Percentiles rank a stretch among this genome's conserved stretches.
Conservation (phyloP, 1,284 basidiomycete genomes). For the Moesziomyces antarcticus region DNA sequence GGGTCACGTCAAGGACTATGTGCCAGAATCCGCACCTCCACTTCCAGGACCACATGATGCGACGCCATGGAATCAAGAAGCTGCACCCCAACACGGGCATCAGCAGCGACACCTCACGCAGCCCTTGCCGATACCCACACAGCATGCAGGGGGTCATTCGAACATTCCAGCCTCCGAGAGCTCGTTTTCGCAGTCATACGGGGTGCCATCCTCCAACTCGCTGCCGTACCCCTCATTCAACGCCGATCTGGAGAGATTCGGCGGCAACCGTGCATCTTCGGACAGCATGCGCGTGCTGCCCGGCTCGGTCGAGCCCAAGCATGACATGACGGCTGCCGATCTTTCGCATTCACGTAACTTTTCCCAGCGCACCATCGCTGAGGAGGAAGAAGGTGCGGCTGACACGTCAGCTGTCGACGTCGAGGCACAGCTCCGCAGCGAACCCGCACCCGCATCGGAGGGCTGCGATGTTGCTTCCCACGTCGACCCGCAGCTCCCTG, state of each 20-base stretch:
- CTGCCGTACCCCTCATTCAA: conserved; percentile 31
- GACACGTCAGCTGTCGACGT: conserved; percentile 11
- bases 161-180: background rate
- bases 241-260: conserved; percentile 34
- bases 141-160: background rate
- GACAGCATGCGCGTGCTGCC: conserved; percentile 49
- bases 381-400: conserved; percentile 7
- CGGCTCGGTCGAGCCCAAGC: conserved; percentile 34
- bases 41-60: background rate
- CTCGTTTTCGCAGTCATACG: background rate
- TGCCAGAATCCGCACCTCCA: conserved; percentile 33
- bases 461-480: conserved; percentile 2
- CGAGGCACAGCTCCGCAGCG: conserved; percentile 8
- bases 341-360: conserved; percentile 12
- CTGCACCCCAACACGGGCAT: background rate
- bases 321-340: conserved; percentile 5
- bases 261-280: conserved; percentile 27
- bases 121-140: conserved; percentile 24
- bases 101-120: conserved; percentile 3
- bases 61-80: conserved; percentile 1
- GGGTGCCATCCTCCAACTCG: background rate
- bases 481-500: conserved; percentile 23
- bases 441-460: background rate
- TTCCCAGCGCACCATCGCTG: conserved; percentile 6
- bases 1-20: conserved; percentile 58